Base-by-base conservation (phyloP, 2,329 filamentous ascomycete genomes). In the Diaporthe ampelina region DNA sequence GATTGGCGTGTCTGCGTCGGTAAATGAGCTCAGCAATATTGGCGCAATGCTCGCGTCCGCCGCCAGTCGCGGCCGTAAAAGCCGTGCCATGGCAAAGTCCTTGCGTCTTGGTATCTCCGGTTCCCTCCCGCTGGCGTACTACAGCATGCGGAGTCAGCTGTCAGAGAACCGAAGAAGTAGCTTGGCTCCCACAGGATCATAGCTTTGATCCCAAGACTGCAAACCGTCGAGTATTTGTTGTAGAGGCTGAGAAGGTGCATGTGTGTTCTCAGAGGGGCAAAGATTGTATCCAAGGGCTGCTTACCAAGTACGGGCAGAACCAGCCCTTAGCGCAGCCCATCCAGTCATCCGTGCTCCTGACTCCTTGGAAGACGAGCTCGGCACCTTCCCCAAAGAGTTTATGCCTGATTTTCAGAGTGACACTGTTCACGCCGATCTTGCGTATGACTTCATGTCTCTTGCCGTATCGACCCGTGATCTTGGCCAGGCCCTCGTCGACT, bases 351-450 rank as follows among this genome's bases (percentile, higher is more conserved):
- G 76, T 72, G 15, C 72, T 59, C 24, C 71, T 45, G 19, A 70
- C 74, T 24, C 72, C 76, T 26, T 73, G 73, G 56, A 77, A 76
- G 9, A 68, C 71, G 29, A 77, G 58, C 74, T 77, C 74, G 50
- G 76, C 76, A 17, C 67, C 52, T 73, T 77, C 76, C 19, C 76
- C 76, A 40, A 77, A 75, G 56, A 77, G 71, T 65, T 77, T 77
- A 40, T 77, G 76, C 70, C 54, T 70, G 73, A 77, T 77, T 8
- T 73, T 68, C 15, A 77, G 48, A 24, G 73, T 76, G 40, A 77
- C 37, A 29, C 73, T 76, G 57, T 74, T 77, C 59, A 77, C 70
- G 29, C 76, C 76, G 35, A 76, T 73, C 52, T 50, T 69, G 50
- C 76, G 76, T 43, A 74, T 45, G 45, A 77, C 69, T 5, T 65